A percentile compares a stretch with the other conserved stretches of the same genome.
phyloP scores from a whole-genome alignment of 441 rosid species.

The Pelargonium australe region DNA sequence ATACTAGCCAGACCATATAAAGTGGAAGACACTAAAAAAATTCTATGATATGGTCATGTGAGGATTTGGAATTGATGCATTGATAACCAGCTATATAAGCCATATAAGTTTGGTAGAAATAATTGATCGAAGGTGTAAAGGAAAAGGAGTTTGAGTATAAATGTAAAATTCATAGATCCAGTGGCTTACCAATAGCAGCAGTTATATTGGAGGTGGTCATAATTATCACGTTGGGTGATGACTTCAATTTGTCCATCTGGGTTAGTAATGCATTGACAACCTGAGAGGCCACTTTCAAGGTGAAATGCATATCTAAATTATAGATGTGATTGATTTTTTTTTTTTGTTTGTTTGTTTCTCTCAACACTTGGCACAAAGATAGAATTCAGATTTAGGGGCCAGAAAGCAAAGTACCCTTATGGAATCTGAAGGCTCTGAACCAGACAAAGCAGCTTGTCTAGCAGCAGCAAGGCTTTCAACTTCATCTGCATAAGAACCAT shows the following conservation, averaged over 20 bases:
- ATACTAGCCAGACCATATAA: neutral
- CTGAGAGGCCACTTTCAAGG: constrained; percentile 35
- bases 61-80: no score
- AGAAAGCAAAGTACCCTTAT: constrained; percentile 52
- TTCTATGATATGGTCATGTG: no score
- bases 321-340: neutral
- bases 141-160: neutral
- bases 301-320: constrained; percentile 7
- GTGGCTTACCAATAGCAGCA: constrained; percentile 81
- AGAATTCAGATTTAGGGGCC: constrained; percentile 3
- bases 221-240: constrained; percentile 85
- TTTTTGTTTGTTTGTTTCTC: no score
- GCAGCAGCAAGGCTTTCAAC: constrained; percentile 99
- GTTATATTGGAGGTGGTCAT: constrained; percentile 93
- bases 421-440: constrained; percentile 98
- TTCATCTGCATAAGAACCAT: constrained; percentile 64
- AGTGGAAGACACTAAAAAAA: neutral
- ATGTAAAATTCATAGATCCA: neutral
- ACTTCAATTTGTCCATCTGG: constrained; percentile 90
- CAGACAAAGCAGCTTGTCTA: constrained; percentile 89
- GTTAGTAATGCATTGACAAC: constrained; percentile 95
- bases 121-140: neutral
- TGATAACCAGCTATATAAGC: no score
- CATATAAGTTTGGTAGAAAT: neutral
- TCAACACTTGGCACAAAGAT: neutral